Conservation (phyloP, 1,139 yeast species). For the Wickerhamiella infanticola region DNA sequence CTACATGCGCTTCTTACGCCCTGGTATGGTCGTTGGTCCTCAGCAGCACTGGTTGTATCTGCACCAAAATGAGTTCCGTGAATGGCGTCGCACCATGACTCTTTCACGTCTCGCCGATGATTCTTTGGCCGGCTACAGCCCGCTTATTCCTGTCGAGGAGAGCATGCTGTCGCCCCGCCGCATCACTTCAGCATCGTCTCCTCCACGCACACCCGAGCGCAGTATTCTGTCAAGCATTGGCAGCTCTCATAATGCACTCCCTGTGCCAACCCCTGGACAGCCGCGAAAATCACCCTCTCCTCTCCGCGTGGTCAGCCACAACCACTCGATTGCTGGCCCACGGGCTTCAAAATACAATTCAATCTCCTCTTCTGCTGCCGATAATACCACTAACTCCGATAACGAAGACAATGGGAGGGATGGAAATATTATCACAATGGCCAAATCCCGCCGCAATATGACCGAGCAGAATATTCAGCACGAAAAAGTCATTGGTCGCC, state of each 20-base stretch:
- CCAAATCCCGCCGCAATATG: slow-evolving; percentile 39
- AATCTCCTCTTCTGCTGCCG: slow-evolving; percentile 1
- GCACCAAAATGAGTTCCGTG: slow-evolving; percentile 89
- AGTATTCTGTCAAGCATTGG: slow-evolving; percentile 56
- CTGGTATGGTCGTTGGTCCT: slow-evolving; percentile 99
- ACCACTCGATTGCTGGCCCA: not conserved
- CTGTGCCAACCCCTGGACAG: slow-evolving; percentile 90
- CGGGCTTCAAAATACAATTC: slow-evolving; percentile 9
- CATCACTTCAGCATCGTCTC: slow-evolving; percentile 6
- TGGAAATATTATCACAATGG: not conserved
- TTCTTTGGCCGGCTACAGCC: slow-evolving; percentile 59
- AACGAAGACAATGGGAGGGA: slow-evolving; percentile 6
- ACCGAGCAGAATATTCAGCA: slow-evolving; percentile 22
- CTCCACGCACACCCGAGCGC: slow-evolving; percentile 56
- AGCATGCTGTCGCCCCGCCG: not conserved
- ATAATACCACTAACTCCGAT: slow-evolving; percentile 10
- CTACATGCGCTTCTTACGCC: slow-evolving; percentile 88
- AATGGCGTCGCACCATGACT: slow-evolving; percentile 92
- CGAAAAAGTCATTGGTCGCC: slow-evolving; percentile 14
- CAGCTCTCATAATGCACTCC: slow-evolving; percentile 63
- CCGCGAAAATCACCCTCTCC: slow-evolving; percentile 49
- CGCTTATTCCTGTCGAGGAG: slow-evolving; percentile 36
- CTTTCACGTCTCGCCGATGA: slow-evolving; percentile 55
- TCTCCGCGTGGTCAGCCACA: slow-evolving; percentile 5
- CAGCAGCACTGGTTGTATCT: slow-evolving; percentile 97